Evolutionary conservation across 345 rosid species (phyloP).

Genomic region (Moringa oleifera): DNA sequence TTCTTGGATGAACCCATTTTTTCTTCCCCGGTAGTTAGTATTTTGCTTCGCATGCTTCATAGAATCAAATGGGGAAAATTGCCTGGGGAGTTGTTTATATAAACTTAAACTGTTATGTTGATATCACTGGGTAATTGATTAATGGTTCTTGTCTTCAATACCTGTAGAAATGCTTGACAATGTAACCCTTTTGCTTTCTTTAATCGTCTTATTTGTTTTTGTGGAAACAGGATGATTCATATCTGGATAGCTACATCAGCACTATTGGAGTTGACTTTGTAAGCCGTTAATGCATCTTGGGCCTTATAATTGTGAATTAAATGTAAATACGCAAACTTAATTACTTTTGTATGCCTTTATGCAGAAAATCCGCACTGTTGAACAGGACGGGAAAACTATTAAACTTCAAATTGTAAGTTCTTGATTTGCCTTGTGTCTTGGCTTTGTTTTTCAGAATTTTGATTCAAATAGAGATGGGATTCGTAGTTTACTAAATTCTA

Average conservation of each 20-base stretch:
- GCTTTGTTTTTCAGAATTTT: background rate
- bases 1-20: too few relatives aligned
- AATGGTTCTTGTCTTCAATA: too few relatives aligned
- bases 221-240: conserved; percentile 46
- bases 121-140: too few relatives aligned
- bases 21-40: too few relatives aligned
- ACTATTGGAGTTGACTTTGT: conserved; percentile 63
- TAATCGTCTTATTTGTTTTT: background rate
- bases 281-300: conserved; percentile 16
- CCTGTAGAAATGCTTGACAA: too few relatives aligned
- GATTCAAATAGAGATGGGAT: background rate
- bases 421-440: background rate
- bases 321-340: background rate
- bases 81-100: too few relatives aligned
- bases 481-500: background rate
- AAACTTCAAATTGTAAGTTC: conserved; percentile 51
- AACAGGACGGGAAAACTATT: conserved; percentile 59
- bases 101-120: too few relatives aligned
- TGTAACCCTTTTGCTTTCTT: too few relatives aligned
- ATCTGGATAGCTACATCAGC: conserved; percentile 57
- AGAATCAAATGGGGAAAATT: too few relatives aligned
- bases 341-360: conserved; percentile 9
- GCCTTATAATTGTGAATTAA: background rate
- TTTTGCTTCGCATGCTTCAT: too few relatives aligned
- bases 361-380: conserved; percentile 61